These are phyloP conservation scores for Zychaea mexicana DNA, from an alignment of 371 early-diverging fungal species.

Conservation along the genomic window DNA sequence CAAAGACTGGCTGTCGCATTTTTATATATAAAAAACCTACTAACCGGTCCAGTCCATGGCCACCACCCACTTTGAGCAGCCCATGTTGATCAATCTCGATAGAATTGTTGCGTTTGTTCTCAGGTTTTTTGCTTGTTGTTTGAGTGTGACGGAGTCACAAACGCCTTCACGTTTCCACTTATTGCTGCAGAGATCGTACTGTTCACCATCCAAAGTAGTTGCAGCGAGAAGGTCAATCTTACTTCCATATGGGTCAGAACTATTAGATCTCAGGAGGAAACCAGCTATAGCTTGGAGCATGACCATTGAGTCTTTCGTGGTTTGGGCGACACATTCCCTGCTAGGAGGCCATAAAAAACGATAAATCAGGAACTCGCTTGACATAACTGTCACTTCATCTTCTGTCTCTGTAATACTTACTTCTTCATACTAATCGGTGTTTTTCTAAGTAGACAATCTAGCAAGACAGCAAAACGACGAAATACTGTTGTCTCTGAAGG, in stretches of 20 bases:
- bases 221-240: not conserved
- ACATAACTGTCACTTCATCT: too few species aligned
- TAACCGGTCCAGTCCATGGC: not conserved
- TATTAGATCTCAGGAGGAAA: not conserved
- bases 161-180: not conserved
- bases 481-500: not conserved
- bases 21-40: too few species aligned
- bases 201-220: not conserved
- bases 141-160: not conserved
- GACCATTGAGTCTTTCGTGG: not conserved
- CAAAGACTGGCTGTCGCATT: too few species aligned
- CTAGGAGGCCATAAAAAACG: too few species aligned
- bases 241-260: not conserved
- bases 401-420: not conserved
- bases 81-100: not conserved
- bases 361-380: too few species aligned
- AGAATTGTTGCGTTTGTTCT: not conserved
- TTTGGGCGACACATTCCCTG: too few species aligned
- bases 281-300: not conserved
- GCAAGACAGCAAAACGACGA: not conserved
- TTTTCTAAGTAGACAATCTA: not conserved
- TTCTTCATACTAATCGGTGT: not conserved
- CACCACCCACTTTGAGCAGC: not conserved
- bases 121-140: conserved; percentile 1
- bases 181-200: too few species aligned